Base-by-base conservation (phyloP, 2,329 filamentous ascomycete genomes). In the Penicillium glabrum region DNA sequence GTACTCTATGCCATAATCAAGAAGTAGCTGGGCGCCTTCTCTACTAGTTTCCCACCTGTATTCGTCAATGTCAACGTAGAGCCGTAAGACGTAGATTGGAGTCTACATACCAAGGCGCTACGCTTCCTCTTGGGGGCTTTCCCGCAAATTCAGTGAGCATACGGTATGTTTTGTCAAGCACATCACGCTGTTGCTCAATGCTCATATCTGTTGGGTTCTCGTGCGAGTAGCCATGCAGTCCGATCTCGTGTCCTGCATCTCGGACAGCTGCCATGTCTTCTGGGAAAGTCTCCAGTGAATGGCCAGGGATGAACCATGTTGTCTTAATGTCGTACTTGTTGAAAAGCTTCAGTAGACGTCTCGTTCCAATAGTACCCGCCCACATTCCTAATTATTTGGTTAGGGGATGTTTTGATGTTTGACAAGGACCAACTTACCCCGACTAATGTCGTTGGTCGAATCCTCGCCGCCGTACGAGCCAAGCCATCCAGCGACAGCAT, bases 111-210 rank as follows among this genome's bases (percentile, higher is more conserved):
- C 85, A 92, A 0, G 89, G 89, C 0, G 88, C 89, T 0, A 91
- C 88, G 45, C 83, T 87, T 1, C 89, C 89, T 1, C 88, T 78
- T 0, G 89, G 89, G 0, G 88, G 87, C 72, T 91, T 91, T 6
- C 89, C 86, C 51, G 82, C 83, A 69, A 93, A 93, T 0, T 90
- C 85, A 0, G 86, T 90, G 46, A 93, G 79, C 75, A 91, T 80
- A n/a, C 82, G 82, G 72, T 87, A 91, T 3, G 88, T 90, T 75
- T 92, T 90, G 68, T 91, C 89, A 16, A 93, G 80, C 5, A 93
- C 86, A 59, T 90, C 88, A 5, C 83, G 82, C 71, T 93, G 89
- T 73, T 93, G 89, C 67, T 92, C 88, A 2, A 90, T 69, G 0
- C 81, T 88, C 88, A 91, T 90, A 51, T 87, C 84, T 0, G 79